A percentile compares a stretch with the other conserved stretches of the same genome.
phyloP scores from a whole-genome alignment of 768 basidiomycete genomes.

The Kwoniella europaea region DNA sequence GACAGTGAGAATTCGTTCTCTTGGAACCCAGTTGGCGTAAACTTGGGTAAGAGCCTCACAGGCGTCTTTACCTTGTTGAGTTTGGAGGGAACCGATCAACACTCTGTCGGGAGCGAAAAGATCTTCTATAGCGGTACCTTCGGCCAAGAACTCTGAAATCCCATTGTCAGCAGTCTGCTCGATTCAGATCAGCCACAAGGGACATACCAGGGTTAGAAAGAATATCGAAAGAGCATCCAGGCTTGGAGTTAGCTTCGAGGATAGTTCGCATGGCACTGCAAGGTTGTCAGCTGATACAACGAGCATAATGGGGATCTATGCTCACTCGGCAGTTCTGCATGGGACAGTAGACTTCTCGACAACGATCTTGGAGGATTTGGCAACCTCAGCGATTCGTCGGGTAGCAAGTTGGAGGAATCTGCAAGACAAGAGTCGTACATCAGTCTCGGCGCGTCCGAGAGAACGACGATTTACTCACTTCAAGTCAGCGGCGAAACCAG shows the following conservation, averaged over 20 bases:
- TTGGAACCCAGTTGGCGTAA: slow-evolving; percentile 94
- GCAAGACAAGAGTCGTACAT: neutral
- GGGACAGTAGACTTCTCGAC: slow-evolving; percentile 99
- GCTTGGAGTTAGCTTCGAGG: slow-evolving; percentile 95
- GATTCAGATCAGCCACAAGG: neutral
- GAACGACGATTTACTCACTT: slow-evolving; percentile 68
- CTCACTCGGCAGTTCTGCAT: slow-evolving; percentile 87
- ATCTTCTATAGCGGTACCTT: slow-evolving; percentile 93
- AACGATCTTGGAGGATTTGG: slow-evolving; percentile 91
- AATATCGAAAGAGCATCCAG: slow-evolving; percentile 90
- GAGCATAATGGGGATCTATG: neutral
- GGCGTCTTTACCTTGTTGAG: slow-evolving; percentile 79
- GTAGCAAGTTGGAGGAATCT: slow-evolving; percentile 98
- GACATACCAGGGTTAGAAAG: slow-evolving; percentile 80
- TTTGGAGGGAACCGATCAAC: slow-evolving; percentile 93
- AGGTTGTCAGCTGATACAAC: neutral
- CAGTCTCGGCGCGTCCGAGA: neutral
- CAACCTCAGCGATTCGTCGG: slow-evolving; percentile 90
- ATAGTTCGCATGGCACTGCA: slow-evolving; percentile 90
- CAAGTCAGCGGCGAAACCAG: slow-evolving; percentile 96
- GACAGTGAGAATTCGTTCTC: slow-evolving; percentile 82
- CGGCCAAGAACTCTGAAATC: slow-evolving; percentile 85
- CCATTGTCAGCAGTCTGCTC: neutral
- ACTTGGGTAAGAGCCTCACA: slow-evolving; percentile 76
- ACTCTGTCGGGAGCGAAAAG: slow-evolving; percentile 91